Evolutionary conservation across 805 yeast genomes (phyloP).

Genomic region (Kuraishia cidri): DNA sequence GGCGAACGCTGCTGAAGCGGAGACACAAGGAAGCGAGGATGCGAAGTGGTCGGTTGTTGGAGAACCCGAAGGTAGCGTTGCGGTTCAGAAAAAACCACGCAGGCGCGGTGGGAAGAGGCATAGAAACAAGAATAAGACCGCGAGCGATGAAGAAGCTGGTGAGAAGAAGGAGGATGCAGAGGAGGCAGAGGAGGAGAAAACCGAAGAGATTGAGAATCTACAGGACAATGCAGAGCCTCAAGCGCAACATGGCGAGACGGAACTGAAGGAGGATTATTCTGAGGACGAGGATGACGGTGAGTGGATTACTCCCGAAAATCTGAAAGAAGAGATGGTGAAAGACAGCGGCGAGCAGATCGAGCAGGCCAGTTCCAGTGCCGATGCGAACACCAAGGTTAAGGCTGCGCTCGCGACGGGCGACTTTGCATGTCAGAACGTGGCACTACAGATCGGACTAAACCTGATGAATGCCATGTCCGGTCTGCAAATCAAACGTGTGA

Average conservation of each 20-base stretch:
- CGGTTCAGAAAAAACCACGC: slow-evolving; percentile 22
- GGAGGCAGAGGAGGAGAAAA: slow-evolving; percentile 6
- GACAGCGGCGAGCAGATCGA: slow-evolving; percentile 58
- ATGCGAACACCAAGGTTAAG: slow-evolving; percentile 31
- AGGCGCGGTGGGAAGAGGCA: slow-evolving; percentile 63
- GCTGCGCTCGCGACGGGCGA: slow-evolving; percentile 93
- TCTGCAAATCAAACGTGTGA: slow-evolving; percentile 70
- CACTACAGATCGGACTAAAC: slow-evolving; percentile 83
- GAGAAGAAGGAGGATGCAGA: slow-evolving; percentile 8
- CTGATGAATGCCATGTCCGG: slow-evolving; percentile 83
- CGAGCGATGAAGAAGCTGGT: slow-evolving; percentile 17
- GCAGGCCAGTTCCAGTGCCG: slow-evolving; percentile 17
- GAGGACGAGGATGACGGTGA: slow-evolving; percentile 79
- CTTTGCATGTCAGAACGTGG: slow-evolving; percentile 94
- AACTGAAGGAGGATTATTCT: slow-evolving; percentile 27
- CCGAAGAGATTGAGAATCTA: slow-evolving; percentile 4
- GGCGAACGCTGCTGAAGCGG: slow-evolving; percentile 12
- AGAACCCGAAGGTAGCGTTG: slow-evolving; percentile 4
- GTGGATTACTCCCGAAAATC: slow-evolving; percentile 90
- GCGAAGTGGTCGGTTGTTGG: slow-evolving; percentile 4
- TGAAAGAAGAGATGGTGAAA: slow-evolving; percentile 58
- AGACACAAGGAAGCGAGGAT: slow-evolving; percentile 6
- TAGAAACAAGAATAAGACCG: slow-evolving; percentile 45
- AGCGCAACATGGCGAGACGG: not conserved
- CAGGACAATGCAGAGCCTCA: slow-evolving; percentile 2